Evolutionary conservation across 768 basidiomycete genomes (phyloP).

Genomic region (Filobasidium wieringae): DNA sequence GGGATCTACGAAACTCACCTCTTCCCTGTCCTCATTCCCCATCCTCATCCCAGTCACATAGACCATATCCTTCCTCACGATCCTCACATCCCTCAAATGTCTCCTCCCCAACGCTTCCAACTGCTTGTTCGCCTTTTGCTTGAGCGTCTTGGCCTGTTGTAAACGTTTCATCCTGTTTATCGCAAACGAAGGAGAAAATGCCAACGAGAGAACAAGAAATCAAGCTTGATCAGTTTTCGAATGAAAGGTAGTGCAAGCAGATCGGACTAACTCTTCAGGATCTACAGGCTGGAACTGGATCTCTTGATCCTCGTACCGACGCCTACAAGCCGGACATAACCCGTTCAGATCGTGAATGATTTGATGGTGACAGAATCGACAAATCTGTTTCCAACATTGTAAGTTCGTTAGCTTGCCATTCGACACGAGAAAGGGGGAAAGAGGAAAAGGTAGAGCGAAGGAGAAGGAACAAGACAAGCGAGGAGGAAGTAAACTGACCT

Average conservation of each 20-base stretch:
- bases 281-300: conserved; percentile 92
- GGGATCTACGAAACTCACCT: conserved; percentile 49
- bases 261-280: conserved; percentile 71
- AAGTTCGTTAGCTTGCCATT: too few species aligned
- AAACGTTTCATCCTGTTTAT: conserved; percentile 75
- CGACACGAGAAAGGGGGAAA: too few species aligned
- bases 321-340: conserved; percentile 88
- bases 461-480: too few species aligned
- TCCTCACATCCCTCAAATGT: conserved; percentile 80
- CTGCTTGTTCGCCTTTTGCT: conserved; percentile 91
- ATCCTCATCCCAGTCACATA: conserved; percentile 93
- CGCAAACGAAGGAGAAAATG: background rate
- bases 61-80: conserved; percentile 92
- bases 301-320: conserved; percentile 80
- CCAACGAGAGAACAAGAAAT: background rate
- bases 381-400: conserved; percentile 81
- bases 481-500: conserved; percentile 50
- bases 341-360: conserved; percentile 92
- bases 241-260: background rate
- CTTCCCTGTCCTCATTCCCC: conserved; percentile 62
- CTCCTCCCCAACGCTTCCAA: conserved; percentile 72
- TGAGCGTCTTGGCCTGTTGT: conserved; percentile 85
- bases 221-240: background rate
- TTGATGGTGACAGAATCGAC: conserved; percentile 98
- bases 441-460: too few species aligned